Conservation (phyloP, 1,284 basidiomycete species). For the Cryptococcus sp. region DNA sequence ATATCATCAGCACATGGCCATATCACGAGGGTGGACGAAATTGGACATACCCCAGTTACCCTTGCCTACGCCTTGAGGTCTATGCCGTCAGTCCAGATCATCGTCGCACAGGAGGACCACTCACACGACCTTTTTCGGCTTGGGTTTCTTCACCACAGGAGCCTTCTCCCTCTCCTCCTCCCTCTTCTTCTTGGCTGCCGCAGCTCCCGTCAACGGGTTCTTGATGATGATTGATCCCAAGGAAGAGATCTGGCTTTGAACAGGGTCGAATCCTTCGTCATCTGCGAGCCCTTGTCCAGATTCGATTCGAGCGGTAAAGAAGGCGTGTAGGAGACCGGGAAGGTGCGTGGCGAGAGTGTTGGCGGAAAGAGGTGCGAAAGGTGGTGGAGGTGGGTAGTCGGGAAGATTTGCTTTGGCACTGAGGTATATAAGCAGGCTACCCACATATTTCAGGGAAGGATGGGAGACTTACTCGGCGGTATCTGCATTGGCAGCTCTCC, state of each 20-base stretch:
- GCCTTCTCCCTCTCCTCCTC: constrained; percentile 11
- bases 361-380: constrained; percentile 65
- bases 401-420: constrained; percentile 55
- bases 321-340: constrained; percentile 68
- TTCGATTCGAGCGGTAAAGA: constrained; percentile 60
- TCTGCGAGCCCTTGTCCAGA: constrained; percentile 26
- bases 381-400: constrained; percentile 78
- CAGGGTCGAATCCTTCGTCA: constrained; percentile 36
- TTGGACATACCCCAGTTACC: constrained; percentile 42
- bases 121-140: constrained; percentile 30
- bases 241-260: constrained; percentile 35
- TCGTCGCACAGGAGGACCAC: constrained; percentile 8
- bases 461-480: constrained; percentile 16
- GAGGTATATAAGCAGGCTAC: background rate
- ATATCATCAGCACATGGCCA: constrained; percentile 1
- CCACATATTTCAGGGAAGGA: background rate
- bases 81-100: background rate
- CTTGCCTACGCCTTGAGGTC: constrained; percentile 40
- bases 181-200: constrained; percentile 26
- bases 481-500: constrained; percentile 23
- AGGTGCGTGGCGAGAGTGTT: constrained; percentile 68
- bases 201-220: constrained; percentile 7
- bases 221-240: constrained; percentile 42
- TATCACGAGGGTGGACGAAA: background rate
- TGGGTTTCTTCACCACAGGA: constrained; percentile 18